These are phyloP conservation scores for Lachancea sp. DNA, from an alignment of 805 yeast species.

Conservation along the genomic window DNA sequence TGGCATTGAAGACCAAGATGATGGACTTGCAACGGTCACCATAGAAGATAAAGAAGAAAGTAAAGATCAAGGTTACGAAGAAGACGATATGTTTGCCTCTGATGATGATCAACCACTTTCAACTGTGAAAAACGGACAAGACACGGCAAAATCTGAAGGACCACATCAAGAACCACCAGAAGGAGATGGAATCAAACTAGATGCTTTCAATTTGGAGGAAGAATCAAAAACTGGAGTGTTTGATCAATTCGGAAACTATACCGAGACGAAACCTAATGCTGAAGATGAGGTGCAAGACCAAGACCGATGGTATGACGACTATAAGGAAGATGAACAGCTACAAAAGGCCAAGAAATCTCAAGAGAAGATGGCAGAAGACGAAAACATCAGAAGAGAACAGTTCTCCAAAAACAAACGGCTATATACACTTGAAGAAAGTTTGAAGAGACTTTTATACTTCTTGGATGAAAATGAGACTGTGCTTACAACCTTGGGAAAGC, in stretches of 20 bases:
- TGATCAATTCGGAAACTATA: conserved; percentile 46
- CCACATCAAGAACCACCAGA: not conserved
- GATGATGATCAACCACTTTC: conserved; percentile 17
- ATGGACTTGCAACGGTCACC: too few relatives aligned
- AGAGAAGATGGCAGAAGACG: conserved; percentile 9
- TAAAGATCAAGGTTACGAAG: not conserved
- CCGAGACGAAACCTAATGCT: conserved; percentile 27
- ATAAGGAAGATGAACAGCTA: conserved; percentile 10
- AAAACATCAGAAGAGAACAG: conserved; percentile 21
- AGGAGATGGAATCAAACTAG: conserved; percentile 34
- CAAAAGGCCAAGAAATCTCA: conserved; percentile 13
- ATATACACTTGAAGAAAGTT: conserved; percentile 23
- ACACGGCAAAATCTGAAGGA: conserved; percentile 30
- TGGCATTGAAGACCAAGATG: not conserved
- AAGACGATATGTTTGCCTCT: conserved; percentile 43
- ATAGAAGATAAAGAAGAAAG: not conserved
- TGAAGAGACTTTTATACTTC: conserved; percentile 30
- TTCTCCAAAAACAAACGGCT: conserved; percentile 13
- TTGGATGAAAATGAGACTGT: conserved; percentile 45
- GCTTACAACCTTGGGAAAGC: conserved; percentile 40
- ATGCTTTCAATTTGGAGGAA: conserved; percentile 45
- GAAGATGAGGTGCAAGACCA: conserved; percentile 22
- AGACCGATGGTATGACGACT: conserved; percentile 24
- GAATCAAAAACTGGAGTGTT: conserved; percentile 46
- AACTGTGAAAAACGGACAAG: conserved; percentile 32